Percentiles rank a stretch among this genome's conserved stretches.
Conservation (phyloP, 306 rosid species). For the Prunus dulcis region DNA sequence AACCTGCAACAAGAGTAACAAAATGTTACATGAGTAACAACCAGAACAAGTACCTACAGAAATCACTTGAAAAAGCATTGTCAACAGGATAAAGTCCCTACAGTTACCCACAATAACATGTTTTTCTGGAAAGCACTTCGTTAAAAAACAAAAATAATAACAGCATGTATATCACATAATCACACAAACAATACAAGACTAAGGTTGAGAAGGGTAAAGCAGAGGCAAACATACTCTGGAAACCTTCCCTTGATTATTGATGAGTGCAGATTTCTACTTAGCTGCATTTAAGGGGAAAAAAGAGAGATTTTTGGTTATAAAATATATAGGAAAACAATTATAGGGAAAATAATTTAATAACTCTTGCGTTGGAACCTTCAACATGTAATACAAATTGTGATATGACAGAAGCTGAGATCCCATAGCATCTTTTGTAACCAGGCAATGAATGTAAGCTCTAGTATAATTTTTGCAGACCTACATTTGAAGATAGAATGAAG, state of each 20-base stretch:
- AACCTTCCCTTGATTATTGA: slow-evolving; percentile 77
- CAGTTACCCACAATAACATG: not conserved
- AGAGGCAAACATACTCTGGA: slow-evolving; percentile 65
- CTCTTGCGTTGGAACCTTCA: slow-evolving; percentile 54
- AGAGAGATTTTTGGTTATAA: slow-evolving; percentile 5
- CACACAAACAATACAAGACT: not conserved
- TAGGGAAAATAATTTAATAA: not conserved
- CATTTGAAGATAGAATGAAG: slow-evolving; percentile 24
- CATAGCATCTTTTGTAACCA: slow-evolving; percentile 95
- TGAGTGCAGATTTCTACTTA: slow-evolving; percentile 77
- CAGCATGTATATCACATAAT: not conserved
- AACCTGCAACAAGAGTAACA: slow-evolving; percentile 52
- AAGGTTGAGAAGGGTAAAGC: not conserved
- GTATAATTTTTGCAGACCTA: slow-evolving; percentile 90
- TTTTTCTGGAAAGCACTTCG: not conserved
- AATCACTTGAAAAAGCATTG: slow-evolving; percentile 1
- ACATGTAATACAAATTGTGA: slow-evolving; percentile 86
- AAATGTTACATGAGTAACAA: slow-evolving; percentile 8
- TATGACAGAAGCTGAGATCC: slow-evolving; percentile 97
- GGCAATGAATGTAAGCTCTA: slow-evolving; percentile 93
- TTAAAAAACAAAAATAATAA: not conserved
- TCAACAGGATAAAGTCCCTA: not conserved
- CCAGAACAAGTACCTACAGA: slow-evolving; percentile 12
- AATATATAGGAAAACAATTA: not conserved
- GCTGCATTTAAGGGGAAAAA: slow-evolving; percentile 44